These are phyloP conservation scores for Posidonia oceanica DNA, from an alignment of 116 monocot genomes.

Conservation along the genomic window DNA sequence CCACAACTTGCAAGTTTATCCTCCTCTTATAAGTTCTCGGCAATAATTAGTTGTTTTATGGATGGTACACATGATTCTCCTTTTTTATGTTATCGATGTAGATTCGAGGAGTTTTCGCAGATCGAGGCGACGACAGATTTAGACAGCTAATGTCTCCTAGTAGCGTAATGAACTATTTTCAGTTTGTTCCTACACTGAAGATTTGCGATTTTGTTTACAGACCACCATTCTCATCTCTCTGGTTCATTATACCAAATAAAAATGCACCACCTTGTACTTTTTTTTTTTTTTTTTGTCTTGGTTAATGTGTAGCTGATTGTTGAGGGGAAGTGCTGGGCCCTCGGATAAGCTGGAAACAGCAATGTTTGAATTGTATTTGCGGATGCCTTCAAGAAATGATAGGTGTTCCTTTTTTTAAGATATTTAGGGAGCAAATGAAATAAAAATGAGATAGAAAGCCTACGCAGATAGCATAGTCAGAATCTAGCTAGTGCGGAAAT, in stretches of 20 bases:
- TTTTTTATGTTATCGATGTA: background rate
- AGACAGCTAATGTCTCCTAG: conserved; percentile 3
- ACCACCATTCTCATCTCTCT: background rate
- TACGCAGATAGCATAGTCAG: background rate
- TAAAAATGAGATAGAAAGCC: background rate
- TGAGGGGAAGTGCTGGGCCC: background rate
- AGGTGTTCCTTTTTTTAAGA: background rate
- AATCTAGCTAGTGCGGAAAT: background rate
- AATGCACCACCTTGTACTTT: background rate
- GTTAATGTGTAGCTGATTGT: no score
- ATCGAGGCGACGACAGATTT: background rate
- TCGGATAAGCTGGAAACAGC: conserved; percentile 9
- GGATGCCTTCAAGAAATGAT: background rate
- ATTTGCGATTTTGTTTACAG: background rate
- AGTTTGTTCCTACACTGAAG: no score
- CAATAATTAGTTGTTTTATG: background rate
- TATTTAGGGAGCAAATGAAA: background rate
- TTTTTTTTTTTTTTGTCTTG: background rate
- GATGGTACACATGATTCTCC: background rate
- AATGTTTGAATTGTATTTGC: conserved; percentile 4
- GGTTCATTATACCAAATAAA: no score
- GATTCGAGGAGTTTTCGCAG: background rate
- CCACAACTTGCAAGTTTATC: no score
- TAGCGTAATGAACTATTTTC: background rate
- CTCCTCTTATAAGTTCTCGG: no score